phyloP scores from a whole-genome alignment of 2,329 filamentous ascomycete genomes.

The Camillea tinctor region DNA sequence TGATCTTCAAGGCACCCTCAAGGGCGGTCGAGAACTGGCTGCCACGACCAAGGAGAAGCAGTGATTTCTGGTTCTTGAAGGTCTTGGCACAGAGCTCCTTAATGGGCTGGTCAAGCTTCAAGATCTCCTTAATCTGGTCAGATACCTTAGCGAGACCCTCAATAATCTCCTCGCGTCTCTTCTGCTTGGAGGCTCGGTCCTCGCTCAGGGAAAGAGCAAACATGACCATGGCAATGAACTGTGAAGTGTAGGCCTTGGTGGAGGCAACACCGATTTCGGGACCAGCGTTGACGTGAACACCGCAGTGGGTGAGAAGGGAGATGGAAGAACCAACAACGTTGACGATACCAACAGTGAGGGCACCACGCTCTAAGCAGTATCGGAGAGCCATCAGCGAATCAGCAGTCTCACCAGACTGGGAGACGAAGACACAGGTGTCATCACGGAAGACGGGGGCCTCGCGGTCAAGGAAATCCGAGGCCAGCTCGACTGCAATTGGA shows the following conservation, averaged over 20 bases:
- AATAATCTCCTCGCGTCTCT: conserved; percentile 93
- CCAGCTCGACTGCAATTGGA: conserved; percentile 93
- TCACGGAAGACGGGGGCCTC: conserved; percentile 98
- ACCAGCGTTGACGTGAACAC: conserved; percentile 99
- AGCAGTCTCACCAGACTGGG: conserved; percentile 96
- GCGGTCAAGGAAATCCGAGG: conserved; percentile 96
- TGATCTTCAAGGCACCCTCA: conserved; percentile 98
- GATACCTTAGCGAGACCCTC: conserved; percentile 86
- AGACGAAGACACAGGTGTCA: conserved; percentile 98
- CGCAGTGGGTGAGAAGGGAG: conserved; percentile 97
- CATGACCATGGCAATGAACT: conserved; percentile 99
- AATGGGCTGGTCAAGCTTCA: conserved; percentile 89
- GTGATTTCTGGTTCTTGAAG: conserved; percentile 96
- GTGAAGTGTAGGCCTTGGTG: conserved; percentile 98
- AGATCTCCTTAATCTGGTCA: conserved; percentile 85
- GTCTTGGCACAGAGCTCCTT: conserved; percentile 90
- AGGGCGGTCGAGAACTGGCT: conserved; percentile 96
- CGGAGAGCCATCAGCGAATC: conserved; percentile 96
- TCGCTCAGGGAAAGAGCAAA: conserved; percentile 95
- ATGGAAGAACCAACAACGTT: conserved; percentile 99
- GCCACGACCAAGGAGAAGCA: conserved; percentile 89
- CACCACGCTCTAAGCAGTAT: conserved; percentile 97
- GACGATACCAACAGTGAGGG: conserved; percentile 95
- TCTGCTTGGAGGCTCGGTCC: conserved; percentile 91
- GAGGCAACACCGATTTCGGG: conserved; percentile 98